Base-by-base conservation (phyloP, 208 protist species). In the Wallacemonas sp. region DNA sequence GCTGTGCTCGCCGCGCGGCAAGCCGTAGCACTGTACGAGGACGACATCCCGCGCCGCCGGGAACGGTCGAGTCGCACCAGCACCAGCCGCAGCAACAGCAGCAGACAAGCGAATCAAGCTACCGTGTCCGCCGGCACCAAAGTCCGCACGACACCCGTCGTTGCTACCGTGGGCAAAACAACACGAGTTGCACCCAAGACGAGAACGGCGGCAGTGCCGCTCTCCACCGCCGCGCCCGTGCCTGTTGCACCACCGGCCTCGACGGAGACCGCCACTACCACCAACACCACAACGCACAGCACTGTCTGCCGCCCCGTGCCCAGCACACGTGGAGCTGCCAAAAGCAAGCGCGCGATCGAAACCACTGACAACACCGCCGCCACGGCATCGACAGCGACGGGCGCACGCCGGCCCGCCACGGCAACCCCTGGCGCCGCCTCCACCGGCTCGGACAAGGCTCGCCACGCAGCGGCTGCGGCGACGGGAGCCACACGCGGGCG, bases 41-140 rank as follows among this genome's bases (percentile, higher is more conserved):
- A 57, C 50, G 50, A 57, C 30, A n/a, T 57, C n/a, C 50, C 50
- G 21, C 50, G 50, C 50, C 50, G 50, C 8, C 50, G 50, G 15
- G 50, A 57, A 19, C 50, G 50, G 15, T 10, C 10, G 5, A 57
- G 50, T 19, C 50, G 50, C 2, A 32, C 17, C 3, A 57, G 50
- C 30, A 6, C 9, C n/a, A 57, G 50, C 50, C 26, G 50, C 13
- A 57, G 50, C 30, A 32, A 32, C 6, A 57, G 50, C 19, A 17
- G 30, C 32, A 0, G n/a, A n/a, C n/a, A n/a, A n/a, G n/a, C n/a
- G n/a, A n/a, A n/a, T n/a, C n/a, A n/a, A n/a, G n/a, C n/a, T n/a
- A n/a, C n/a, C n/a, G n/a, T n/a, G n/a, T n/a, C n/a, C n/a, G n/a
- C n/a, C n/a, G n/a, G n/a, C n/a, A n/a, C n/a, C n/a, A n/a, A n/a